These are phyloP conservation scores for Xerophyta viscosa DNA, from an alignment of 106 monocot species.

Conservation along the genomic window DNA sequence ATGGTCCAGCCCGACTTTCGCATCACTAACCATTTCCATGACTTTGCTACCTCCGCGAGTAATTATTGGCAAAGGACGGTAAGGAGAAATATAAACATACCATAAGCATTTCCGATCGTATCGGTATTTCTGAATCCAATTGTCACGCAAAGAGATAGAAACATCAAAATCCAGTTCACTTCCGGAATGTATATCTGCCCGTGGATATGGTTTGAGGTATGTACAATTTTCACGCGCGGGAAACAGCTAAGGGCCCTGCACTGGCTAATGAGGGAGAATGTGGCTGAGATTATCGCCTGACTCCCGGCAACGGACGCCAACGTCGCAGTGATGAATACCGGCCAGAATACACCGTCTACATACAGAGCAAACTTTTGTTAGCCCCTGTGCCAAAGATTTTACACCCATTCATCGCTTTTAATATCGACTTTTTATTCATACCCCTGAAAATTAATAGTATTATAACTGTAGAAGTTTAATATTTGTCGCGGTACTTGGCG, in stretches of 20 bases:
- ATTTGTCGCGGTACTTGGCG: no score
- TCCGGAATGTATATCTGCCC: slow-evolving; percentile 96
- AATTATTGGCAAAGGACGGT: background rate
- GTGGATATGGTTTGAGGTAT: slow-evolving; percentile 64
- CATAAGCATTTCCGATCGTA: slow-evolving; percentile 82
- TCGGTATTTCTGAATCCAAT: slow-evolving; percentile 58
- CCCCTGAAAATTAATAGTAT: no score
- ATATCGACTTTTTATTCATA: no score
- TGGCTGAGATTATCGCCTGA: slow-evolving; percentile 82
- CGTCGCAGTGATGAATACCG: slow-evolving; percentile 69
- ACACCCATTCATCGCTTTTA: no score
- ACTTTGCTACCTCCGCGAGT: no score
- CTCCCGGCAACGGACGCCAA: slow-evolving; percentile 60
- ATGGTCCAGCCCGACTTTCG: no score
- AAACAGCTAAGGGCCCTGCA: slow-evolving; percentile 71
- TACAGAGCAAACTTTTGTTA: no score
- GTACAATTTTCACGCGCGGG: slow-evolving; percentile 75
- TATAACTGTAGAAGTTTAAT: no score
- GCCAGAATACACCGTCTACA: slow-evolving; percentile 70
- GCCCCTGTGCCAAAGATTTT: no score
- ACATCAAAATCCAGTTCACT: slow-evolving; percentile 77
- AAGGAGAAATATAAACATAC: slow-evolving; percentile 26
- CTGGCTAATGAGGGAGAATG: slow-evolving; percentile 78
- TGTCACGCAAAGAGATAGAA: slow-evolving; percentile 51
- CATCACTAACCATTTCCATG: no score